Conservation (phyloP, 1,284 basidiomycete genomes). For the Naganishia cerealis region DNA sequence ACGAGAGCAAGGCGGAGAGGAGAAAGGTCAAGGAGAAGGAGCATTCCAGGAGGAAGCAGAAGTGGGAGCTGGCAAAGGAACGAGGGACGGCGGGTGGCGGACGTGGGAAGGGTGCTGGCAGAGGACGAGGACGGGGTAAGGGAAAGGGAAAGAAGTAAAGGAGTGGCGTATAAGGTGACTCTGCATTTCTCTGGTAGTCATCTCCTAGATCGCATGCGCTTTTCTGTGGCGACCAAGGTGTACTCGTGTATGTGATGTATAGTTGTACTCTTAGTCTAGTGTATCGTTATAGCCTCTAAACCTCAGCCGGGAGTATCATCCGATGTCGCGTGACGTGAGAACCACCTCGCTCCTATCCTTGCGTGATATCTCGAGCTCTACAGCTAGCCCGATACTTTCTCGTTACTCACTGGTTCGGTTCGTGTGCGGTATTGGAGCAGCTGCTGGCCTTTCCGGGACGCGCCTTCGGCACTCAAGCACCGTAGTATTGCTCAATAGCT, state of each 20-base stretch:
- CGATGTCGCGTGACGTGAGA: too few relatives aligned
- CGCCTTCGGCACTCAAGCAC: too few relatives aligned
- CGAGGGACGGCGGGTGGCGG: slow-evolving; percentile 39
- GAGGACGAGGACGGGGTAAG: slow-evolving; percentile 35
- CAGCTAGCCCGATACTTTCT: too few relatives aligned
- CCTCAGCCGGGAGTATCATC: background rate
- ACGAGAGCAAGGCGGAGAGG: slow-evolving; percentile 52
- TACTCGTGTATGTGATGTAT: background rate
- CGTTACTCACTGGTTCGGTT: too few relatives aligned
- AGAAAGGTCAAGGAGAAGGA: slow-evolving; percentile 51
- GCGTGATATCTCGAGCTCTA: too few relatives aligned
- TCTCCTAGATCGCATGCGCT: background rate
- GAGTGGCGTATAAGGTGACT: background rate
- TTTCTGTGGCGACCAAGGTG: background rate
- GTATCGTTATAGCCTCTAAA: background rate
- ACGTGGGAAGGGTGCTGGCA: slow-evolving; percentile 29
- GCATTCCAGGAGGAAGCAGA: slow-evolving; percentile 45
- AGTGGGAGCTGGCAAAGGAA: slow-evolving; percentile 48
- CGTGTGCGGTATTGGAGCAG: too few relatives aligned
- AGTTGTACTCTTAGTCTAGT: background rate
- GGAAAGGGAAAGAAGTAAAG: slow-evolving; percentile 5
- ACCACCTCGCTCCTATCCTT: too few relatives aligned
- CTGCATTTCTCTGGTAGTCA: background rate
- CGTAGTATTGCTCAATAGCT: too few relatives aligned
- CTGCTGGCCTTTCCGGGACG: too few relatives aligned